These are phyloP conservation scores for Cyberlindnera bimundalis DNA, from an alignment of 805 yeast species.

Conservation along the genomic window DNA sequence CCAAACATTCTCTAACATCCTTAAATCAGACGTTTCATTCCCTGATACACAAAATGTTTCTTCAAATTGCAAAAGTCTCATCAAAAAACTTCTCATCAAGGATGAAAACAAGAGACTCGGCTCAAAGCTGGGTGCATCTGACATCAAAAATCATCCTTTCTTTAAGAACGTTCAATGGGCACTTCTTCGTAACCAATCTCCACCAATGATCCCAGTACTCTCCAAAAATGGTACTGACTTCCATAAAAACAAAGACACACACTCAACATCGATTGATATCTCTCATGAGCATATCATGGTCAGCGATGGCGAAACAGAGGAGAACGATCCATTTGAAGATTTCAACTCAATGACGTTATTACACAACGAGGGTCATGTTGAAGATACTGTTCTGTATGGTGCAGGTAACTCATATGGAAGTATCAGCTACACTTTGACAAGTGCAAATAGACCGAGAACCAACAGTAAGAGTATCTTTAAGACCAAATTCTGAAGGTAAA, in stretches of 20 bases:
- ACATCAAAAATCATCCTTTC: slow-evolving; percentile 85
- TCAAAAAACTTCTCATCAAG: slow-evolving; percentile 78
- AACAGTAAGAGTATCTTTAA: slow-evolving; percentile 34
- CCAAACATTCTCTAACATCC: slow-evolving; percentile 81
- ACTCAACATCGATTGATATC: slow-evolving; percentile 26
- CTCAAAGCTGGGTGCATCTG: slow-evolving; percentile 91
- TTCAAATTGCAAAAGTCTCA: slow-evolving; percentile 72
- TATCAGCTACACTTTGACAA: slow-evolving; percentile 35
- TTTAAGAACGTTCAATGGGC: slow-evolving; percentile 97
- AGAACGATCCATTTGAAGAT: slow-evolving; percentile 72
- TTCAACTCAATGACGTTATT: slow-evolving; percentile 85
- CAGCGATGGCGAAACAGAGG: slow-evolving; percentile 23
- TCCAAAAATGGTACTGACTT: slow-evolving; percentile 52
- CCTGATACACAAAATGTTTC: slow-evolving; percentile 66
- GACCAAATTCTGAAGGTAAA: slow-evolving; percentile 21
- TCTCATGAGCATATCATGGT: slow-evolving; percentile 26
- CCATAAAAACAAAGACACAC: slow-evolving; percentile 30
- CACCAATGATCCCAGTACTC: slow-evolving; percentile 92
- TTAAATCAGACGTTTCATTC: slow-evolving; percentile 80
- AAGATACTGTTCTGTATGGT: slow-evolving; percentile 46
- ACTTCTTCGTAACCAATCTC: slow-evolving; percentile 81
- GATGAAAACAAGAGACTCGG: slow-evolving; percentile 90
- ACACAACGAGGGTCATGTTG: slow-evolving; percentile 55
- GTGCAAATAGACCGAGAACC: slow-evolving; percentile 35
- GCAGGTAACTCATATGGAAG: slow-evolving; percentile 40